These are phyloP conservation scores for Aspergillus pseudonomiae DNA, from an alignment of 2,329 filamentous ascomycete genomes.

Conservation along the genomic window DNA sequence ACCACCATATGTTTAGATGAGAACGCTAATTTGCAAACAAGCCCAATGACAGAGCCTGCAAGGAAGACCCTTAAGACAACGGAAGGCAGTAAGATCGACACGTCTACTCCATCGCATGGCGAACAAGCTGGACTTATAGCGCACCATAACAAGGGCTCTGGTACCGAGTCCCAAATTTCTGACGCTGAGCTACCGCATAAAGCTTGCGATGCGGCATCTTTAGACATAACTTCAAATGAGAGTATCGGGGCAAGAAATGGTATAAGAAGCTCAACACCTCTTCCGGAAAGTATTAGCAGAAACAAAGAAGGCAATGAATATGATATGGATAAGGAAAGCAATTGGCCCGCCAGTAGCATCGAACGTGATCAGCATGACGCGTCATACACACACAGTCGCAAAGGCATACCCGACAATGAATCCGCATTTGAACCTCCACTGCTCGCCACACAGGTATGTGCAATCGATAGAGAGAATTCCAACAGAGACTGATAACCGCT, in stretches of 20 bases:
- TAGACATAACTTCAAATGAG: no score
- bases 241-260: no score
- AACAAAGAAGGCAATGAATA: not conserved
- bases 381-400: not conserved
- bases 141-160: not conserved
- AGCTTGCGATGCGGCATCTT: not conserved
- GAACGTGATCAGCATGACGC: not conserved
- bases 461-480: not conserved
- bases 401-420: not conserved
- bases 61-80: not conserved
- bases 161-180: not conserved
- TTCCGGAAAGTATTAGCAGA: not conserved
- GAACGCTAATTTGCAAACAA: not conserved
- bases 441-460: not conserved
- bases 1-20: not conserved
- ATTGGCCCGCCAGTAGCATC: not conserved
- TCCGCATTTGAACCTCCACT: not conserved
- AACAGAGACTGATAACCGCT: not conserved
- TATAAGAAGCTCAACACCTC: not conserved
- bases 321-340: not conserved
- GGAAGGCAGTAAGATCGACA: not conserved
- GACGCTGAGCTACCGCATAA: not conserved
- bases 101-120: not conserved
- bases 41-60: not conserved
- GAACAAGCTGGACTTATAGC: not conserved